Percentiles rank a stretch among this genome's conserved stretches.
Evolutionary conservation across 306 rosid genomes (phyloP).

Genomic region (cucumber (Cucumis sativus)): DNA sequence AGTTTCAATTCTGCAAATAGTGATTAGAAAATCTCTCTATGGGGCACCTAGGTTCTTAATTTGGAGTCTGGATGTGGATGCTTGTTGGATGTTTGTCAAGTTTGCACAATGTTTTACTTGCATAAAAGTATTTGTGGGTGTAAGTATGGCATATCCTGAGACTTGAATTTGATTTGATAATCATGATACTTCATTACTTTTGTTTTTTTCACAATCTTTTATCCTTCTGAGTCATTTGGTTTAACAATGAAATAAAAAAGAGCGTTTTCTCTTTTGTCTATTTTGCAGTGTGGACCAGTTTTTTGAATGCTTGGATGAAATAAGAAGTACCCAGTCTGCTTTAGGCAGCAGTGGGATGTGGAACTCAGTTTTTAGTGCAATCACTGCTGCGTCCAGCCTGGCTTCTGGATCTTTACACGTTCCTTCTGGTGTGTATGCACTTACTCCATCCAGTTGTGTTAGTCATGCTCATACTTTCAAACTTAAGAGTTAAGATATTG

Average conservation of each 20-base stretch:
- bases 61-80: background rate
- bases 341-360: conserved; percentile 89
- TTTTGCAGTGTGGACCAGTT: conserved; percentile 88
- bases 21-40: background rate
- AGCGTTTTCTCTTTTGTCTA: conserved; percentile 8
- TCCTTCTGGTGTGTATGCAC: conserved; percentile 51
- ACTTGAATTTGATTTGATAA: background rate
- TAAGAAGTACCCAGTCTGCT: conserved; percentile 83
- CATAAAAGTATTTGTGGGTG: background rate
- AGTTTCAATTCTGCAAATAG: too few relatives aligned
- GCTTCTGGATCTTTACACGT: conserved; percentile 84
- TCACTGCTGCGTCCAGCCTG: conserved; percentile 91
- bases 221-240: background rate
- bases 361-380: conserved; percentile 93
- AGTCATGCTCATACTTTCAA: background rate
- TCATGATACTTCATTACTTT: background rate
- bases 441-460: background rate
- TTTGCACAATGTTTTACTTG: background rate
- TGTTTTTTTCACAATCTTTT: conserved; percentile 3
- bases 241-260: background rate
- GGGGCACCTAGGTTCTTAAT: background rate
- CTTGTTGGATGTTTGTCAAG: background rate
- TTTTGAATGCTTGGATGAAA: conserved; percentile 94
- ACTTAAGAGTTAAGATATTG: background rate
- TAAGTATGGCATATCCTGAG: background rate